Base-by-base conservation (phyloP, 2,329 filamentous ascomycete species). In the Elsinoe ampelina region DNA sequence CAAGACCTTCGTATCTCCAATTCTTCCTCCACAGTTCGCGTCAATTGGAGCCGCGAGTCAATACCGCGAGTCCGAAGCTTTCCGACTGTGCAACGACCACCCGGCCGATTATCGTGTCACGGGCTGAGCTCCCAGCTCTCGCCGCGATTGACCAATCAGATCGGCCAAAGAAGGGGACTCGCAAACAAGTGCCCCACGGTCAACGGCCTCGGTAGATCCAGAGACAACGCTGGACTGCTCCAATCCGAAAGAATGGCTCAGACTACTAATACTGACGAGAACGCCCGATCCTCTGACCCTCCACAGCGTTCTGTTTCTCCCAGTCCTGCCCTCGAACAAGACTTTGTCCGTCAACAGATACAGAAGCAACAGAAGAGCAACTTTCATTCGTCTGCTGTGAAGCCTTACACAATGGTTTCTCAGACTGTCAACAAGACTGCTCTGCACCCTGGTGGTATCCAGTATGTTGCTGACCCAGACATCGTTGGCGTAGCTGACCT, bases 371-470 rank as follows among this genome's bases (percentile, higher is more conserved):
- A 77, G 61, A 75, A 75, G 64, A 78, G 74, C 67, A 80, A 81
- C 65, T 82, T 79, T 66, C 79, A 82, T 64, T 82, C 79, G 43
- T 75, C 77, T 60, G 81, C 80, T 57, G 69, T 81, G 66, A 75
- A 66, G 68, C 77, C 55, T 38, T 50, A 63, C 63, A 67, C 57
- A 57, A 77, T 76, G 73, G 70, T 70, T 61, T 66, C 71, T 65
- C 72, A 77, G 64, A 78, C 73, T 66, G 82, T 96, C 69, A 95
- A 96, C 83, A 92, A 91, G 79, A 96, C 91, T 67, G 83, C 83
- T 67, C 85, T 95, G 66, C 90, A 95, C 81, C 91, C 91, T 61
- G 78, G 83, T 72, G 91, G 91, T 84, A 86, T 96, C 65, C 80
- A 87, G 89, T 95, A 82, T 74, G 89, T 85, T 50, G 12, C 5